Conservation (phyloP, 129 eudicot genomes). For the Oenanthe sinensis region DNA sequence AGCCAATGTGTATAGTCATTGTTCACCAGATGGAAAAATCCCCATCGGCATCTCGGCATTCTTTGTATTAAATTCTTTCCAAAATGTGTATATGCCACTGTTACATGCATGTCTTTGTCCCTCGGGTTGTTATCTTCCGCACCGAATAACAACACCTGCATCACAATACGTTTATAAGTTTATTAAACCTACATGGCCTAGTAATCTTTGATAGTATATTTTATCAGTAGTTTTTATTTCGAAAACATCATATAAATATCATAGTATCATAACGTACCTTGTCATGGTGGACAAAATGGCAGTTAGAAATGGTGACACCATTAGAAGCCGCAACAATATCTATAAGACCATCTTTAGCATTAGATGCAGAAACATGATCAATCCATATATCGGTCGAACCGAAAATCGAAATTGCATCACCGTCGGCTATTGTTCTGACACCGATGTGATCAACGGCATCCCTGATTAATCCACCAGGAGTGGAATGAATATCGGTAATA, state of each 20-base stretch:
- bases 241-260: too few relatives aligned
- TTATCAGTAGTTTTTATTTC: too few relatives aligned
- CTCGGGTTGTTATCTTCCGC: conserved; percentile 11
- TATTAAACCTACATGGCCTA: too few relatives aligned
- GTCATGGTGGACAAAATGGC: conserved; percentile 15
- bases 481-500: background rate
- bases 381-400: conserved; percentile 14
- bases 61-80: conserved; percentile 22
- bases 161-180: background rate
- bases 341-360: conserved; percentile 8
- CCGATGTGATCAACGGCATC: conserved; percentile 16
- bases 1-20: conserved; percentile 32
- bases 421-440: background rate
- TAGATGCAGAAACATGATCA: conserved; percentile 14
- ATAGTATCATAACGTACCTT: background rate
- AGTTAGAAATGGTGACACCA: conserved; percentile 16
- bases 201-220: too few relatives aligned
- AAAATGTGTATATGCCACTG: conserved; percentile 30
- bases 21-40: conserved; percentile 32
- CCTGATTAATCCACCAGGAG: conserved; percentile 12
- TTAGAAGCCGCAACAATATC: conserved; percentile 13
- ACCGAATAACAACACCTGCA: conserved; percentile 31
- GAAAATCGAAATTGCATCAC: conserved; percentile 14
- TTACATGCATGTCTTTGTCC: conserved; percentile 21
- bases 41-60: conserved; percentile 31